Conservation (phyloP, 148 eudicot species). For the Chenopodium berlandieri region DNA sequence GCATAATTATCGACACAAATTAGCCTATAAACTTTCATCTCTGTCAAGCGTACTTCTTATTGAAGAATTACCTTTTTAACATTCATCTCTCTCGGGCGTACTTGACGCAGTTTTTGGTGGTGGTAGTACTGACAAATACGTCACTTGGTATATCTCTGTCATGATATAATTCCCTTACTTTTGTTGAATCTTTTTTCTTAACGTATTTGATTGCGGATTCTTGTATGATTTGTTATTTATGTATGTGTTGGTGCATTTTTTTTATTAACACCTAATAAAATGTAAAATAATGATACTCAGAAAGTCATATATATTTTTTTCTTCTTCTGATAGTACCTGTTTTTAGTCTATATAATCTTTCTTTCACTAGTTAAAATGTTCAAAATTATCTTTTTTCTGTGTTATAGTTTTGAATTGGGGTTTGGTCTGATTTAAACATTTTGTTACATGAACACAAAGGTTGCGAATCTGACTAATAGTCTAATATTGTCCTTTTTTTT, state of each 20-base stretch:
- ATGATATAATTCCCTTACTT: neutral
- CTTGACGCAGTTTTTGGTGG: neutral
- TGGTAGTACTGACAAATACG: neutral
- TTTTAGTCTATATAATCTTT: too few species aligned
- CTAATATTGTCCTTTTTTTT: neutral
- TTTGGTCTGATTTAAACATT: neutral
- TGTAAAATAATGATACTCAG: neutral
- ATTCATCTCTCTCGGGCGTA: too few species aligned
- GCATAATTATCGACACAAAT: too few species aligned
- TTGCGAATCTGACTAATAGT: neutral
- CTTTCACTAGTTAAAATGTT: too few species aligned
- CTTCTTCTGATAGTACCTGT: too few species aligned
- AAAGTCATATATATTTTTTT: neutral
- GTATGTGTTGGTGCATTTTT: slow-evolving; percentile 1
- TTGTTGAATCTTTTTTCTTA: neutral
- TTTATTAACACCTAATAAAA: neutral
- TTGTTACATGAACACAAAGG: neutral
- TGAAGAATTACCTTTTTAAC: neutral
- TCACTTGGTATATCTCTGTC: neutral
- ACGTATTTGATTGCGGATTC: neutral
- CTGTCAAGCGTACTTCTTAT: neutral
- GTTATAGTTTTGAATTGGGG: neutral
- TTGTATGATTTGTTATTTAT: neutral
- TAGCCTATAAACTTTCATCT: neutral
- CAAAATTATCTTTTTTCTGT: neutral